A percentile compares a stretch with the other conserved stretches of the same genome.
Conservation (phyloP, 2,329 filamentous ascomycete species). For the Fusarium sp. region DNA sequence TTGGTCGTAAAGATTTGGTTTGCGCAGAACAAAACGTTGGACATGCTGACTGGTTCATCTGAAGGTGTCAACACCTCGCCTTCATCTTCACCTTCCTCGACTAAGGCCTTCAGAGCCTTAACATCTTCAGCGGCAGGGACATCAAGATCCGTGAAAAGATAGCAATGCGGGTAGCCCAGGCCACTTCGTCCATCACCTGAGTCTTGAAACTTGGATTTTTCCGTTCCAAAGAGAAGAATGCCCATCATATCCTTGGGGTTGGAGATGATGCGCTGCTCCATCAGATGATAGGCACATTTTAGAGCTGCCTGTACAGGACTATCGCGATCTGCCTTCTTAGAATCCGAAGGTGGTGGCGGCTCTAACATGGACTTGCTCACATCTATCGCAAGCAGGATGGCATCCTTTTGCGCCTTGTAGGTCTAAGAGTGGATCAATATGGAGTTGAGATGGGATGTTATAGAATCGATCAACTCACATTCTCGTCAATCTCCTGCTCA, state of each 20-base stretch:
- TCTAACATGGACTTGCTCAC: constrained; percentile 89
- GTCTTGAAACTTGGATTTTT: constrained; percentile 82
- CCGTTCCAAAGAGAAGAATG: constrained; percentile 89
- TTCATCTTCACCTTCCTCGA: constrained; percentile 81
- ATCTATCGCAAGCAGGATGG: constrained; percentile 96
- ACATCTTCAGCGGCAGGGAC: constrained; percentile 89
- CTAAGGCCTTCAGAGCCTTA: constrained; percentile 78
- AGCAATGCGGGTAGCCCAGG: constrained; percentile 87
- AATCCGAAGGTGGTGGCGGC: constrained; percentile 70
- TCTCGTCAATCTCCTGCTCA: constrained; percentile 69
- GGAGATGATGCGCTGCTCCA: constrained; percentile 98
- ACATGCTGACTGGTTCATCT: constrained; percentile 79
- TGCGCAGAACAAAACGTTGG: constrained; percentile 91
- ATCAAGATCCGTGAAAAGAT: constrained; percentile 88
- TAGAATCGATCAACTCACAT: constrained; percentile 57
- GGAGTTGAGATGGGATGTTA: constrained; percentile 9
- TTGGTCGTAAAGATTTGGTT: constrained; percentile 97
- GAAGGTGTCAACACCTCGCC: constrained; percentile 77
- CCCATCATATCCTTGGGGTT: constrained; percentile 98
- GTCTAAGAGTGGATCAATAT: constrained; percentile 63
- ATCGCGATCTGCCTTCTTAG: constrained; percentile 82
- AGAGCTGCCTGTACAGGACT: constrained; percentile 85
- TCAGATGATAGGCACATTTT: constrained; percentile 93
- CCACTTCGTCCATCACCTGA: constrained; percentile 71
- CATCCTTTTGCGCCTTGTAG: constrained; percentile 95